phyloP scores from a whole-genome alignment of 192 early-diverging fungal species.

The Linnemannia hyalina region DNA sequence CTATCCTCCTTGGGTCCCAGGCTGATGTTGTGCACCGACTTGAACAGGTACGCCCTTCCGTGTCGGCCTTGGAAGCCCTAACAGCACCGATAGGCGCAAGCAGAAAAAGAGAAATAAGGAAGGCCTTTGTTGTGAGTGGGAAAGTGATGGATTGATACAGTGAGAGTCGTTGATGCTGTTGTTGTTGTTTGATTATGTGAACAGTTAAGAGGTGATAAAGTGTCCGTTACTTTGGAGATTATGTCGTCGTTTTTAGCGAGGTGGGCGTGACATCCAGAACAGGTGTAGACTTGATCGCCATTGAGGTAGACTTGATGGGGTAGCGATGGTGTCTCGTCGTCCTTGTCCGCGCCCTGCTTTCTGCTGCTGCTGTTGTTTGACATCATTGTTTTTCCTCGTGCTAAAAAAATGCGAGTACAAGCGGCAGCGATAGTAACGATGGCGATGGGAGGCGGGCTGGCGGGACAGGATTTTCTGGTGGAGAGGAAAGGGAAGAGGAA shows the following conservation, averaged over 20 bases:
- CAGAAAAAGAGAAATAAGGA: background rate
- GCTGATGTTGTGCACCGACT: conserved; percentile 63
- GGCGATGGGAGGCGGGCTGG: background rate
- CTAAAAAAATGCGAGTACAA: background rate
- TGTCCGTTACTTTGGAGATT: conserved; percentile 62
- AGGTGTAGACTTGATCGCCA: conserved; percentile 64
- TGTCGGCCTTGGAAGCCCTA: conserved; percentile 67
- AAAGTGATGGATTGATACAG: background rate
- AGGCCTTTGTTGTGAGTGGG: background rate
- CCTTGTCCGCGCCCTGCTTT: background rate
- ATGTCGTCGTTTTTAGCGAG: conserved; percentile 67
- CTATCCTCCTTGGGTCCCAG: conserved; percentile 69
- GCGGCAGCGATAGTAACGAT: no score
- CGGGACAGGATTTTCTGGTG: background rate
- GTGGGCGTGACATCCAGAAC: conserved; percentile 67
- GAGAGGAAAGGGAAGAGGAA: background rate
- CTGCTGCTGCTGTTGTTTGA: background rate
- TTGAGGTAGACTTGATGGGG: conserved; percentile 63
- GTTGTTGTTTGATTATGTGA: background rate
- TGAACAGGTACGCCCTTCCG: conserved; percentile 69
- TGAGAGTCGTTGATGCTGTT: background rate
- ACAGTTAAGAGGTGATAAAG: background rate
- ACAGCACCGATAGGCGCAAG: background rate
- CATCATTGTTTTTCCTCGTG: background rate
- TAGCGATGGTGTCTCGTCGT: conserved; percentile 19